Evolutionary conservation across 768 basidiomycete species (phyloP).

Genomic region (Tubosaeta brunneosetosa): DNA sequence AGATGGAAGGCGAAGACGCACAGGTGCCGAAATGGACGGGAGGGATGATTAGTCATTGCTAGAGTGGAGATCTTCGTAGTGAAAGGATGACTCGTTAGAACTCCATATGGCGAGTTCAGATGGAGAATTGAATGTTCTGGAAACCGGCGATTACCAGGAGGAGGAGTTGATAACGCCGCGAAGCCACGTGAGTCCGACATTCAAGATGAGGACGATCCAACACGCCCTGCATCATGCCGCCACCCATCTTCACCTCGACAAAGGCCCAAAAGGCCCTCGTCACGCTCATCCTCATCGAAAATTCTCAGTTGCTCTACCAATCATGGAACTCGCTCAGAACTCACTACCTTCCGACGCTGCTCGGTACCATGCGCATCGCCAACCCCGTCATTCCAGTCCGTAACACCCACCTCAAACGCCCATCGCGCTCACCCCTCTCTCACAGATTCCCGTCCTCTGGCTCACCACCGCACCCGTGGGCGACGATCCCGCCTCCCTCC

Average conservation of each 20-base stretch:
- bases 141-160: too few relatives aligned
- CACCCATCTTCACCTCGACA: slow-evolving; percentile 22
- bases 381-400: slow-evolving; percentile 39
- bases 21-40: too few relatives aligned
- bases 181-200: not conserved
- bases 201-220: not conserved
- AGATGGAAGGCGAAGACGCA: too few relatives aligned
- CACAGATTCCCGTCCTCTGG: slow-evolving; percentile 37
- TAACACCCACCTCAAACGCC: not conserved
- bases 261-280: slow-evolving; percentile 20
- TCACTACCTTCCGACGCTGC: slow-evolving; percentile 41
- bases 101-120: not conserved
- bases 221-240: slow-evolving; percentile 1
- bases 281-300: slow-evolving; percentile 52
- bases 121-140: not conserved
- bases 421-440: slow-evolving; percentile 1
- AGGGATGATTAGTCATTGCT: too few relatives aligned
- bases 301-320: slow-evolving; percentile 41
- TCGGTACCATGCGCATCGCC: slow-evolving; percentile 37
- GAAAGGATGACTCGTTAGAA: not conserved
- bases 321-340: slow-evolving; percentile 49
- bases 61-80: not conserved
- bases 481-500: slow-evolving; percentile 20
- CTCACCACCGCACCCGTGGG: slow-evolving; percentile 43
- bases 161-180: too few relatives aligned